Evolutionary conservation across 2,329 filamentous ascomycete genomes (phyloP).

Genomic region (Microsporum audouinii): DNA sequence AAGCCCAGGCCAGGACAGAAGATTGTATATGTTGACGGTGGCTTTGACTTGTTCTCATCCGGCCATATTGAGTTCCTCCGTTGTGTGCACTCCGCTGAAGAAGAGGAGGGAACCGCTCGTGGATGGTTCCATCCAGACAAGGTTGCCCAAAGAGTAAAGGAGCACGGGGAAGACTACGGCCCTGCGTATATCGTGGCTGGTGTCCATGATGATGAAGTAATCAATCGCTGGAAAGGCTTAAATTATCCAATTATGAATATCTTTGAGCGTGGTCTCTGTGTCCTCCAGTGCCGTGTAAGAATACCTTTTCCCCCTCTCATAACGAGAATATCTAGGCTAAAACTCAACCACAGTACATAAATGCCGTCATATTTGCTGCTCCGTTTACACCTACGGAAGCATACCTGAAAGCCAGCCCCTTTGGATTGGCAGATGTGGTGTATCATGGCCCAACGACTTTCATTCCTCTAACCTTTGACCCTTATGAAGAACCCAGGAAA

Average conservation of each 20-base stretch:
- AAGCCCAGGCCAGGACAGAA: conserved; percentile 64
- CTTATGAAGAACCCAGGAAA: conserved; percentile 66
- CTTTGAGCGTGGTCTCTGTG: conserved; percentile 88
- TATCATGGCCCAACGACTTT: conserved; percentile 96
- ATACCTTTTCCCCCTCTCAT: conserved; percentile 7
- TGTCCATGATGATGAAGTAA: conserved; percentile 86
- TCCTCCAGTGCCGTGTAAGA: conserved; percentile 79
- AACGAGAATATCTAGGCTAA: conserved; percentile 5
- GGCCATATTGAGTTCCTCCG: conserved; percentile 93
- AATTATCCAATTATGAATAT: conserved; percentile 99
- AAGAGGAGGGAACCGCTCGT: conserved; percentile 51
- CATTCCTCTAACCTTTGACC: conserved; percentile 65
- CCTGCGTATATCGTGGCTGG: conserved; percentile 85
- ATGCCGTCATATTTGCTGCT: conserved; percentile 78
- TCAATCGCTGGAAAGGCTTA: conserved; percentile 92
- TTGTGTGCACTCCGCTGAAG: conserved; percentile 61
- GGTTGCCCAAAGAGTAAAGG: conserved; percentile 49
- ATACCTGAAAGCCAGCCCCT: conserved; percentile 66
- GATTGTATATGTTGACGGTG: conserved; percentile 89
- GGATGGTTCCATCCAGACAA: conserved; percentile 66
- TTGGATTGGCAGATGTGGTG: conserved; percentile 62
- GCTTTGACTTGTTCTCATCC: conserved; percentile 91
- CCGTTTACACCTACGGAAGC: conserved; percentile 73
- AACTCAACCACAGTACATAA: conserved; percentile 55
- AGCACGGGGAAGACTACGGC: conserved; percentile 59